Base-by-base conservation (phyloP, 1,284 basidiomycete species). In the Schizopora paradoxa region DNA sequence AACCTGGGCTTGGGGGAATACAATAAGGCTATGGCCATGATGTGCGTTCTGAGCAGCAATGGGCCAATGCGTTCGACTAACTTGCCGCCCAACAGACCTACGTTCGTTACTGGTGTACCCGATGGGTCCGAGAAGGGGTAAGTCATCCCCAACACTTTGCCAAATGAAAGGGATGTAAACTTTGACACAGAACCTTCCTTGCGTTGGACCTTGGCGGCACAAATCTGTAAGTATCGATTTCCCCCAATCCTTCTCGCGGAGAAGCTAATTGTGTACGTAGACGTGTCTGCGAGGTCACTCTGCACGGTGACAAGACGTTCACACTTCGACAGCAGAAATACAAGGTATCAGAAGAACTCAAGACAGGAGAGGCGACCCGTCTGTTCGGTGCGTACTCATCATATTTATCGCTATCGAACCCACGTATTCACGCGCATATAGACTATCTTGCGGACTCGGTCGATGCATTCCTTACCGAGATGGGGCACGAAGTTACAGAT, bases 361-460 rank as follows among this genome's bases (percentile, higher is more conserved):
- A 97, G 69, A 84, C 87, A 6, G 94, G 92, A 38, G 86, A 95
- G 61, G 91, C 84, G 1, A 73, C 74, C 2, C 76, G 76, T 3
- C 68, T 96, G 34, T 95, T 96, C 60, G 89, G 91, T 92, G 48
- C 56, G 80, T 62, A 26, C 34, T 39, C 19, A 22, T 39, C 21
- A 31, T 5, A 41, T 35, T 22, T 23, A n/a, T 13, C 7, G 19
- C 35, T 34, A n/a, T 18, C 14, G 26, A 18, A n/a, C 7, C 21
- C 37, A 22, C 18, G 18, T 31, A 29, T 33, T 42, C n/a, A 45
- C 28, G 21, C 14, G 18, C 48, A 41, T n/a, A 37, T 56, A 91
- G 91, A 96, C 67, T 99, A 96, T 68, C 88, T 99, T 56, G 96
- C 96, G 23, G 88, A 92, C 56, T 94, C 90, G 5, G 93, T 99